Evolutionary conservation across 192 early-diverging fungal genomes (phyloP).

Genomic region (Coemansia sp.): DNA sequence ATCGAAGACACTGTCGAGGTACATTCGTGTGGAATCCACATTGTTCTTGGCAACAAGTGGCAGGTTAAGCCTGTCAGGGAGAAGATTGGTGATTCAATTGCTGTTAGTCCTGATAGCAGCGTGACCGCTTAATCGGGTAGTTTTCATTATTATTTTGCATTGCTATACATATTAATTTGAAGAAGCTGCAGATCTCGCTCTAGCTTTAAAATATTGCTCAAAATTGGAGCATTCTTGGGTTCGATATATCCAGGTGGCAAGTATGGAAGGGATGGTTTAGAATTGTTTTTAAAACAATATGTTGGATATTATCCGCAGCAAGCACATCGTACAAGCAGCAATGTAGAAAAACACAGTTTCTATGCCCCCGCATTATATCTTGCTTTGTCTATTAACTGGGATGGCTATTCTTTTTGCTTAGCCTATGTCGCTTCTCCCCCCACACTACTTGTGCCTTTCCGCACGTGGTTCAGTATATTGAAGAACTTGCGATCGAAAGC

Average conservation of each 20-base stretch:
- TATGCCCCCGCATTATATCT: background rate
- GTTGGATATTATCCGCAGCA: background rate
- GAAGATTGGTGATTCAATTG: conserved; percentile 1
- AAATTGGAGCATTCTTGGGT: background rate
- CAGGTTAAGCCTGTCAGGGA: conserved; percentile 30
- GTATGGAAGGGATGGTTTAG: background rate
- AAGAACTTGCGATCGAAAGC: background rate
- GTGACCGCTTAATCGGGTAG: background rate
- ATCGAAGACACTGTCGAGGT: conserved; percentile 62
- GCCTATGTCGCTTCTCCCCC: background rate
- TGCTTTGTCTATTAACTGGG: background rate
- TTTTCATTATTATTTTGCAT: background rate
- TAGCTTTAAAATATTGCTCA: background rate
- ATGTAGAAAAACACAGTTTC: background rate
- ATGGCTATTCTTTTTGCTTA: background rate
- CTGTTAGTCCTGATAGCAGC: background rate
- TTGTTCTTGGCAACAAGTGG: conserved; percentile 53
- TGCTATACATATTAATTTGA: background rate
- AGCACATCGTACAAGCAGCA: background rate
- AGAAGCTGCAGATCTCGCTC: background rate
- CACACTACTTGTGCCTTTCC: background rate
- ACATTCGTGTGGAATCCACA: conserved; percentile 50
- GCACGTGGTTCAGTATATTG: background rate
- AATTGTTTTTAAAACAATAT: background rate
- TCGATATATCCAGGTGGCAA: background rate